These are phyloP conservation scores for Boechera retrofracta DNA, from an alignment of 345 rosid species.

Conservation along the genomic window DNA sequence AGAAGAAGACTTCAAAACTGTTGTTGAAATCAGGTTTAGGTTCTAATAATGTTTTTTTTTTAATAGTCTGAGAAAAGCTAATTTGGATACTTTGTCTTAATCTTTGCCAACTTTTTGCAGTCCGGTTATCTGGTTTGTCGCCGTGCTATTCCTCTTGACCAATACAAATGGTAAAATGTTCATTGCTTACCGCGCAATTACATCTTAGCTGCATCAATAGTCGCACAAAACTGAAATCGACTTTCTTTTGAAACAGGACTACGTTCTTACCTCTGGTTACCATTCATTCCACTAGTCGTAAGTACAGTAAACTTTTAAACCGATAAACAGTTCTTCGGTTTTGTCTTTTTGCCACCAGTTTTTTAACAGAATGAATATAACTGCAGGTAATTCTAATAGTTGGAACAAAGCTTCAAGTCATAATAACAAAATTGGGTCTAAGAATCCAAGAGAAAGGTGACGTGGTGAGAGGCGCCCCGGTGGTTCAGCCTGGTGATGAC, in stretches of 20 bases:
- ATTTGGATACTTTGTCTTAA: not conserved
- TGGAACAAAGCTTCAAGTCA: slow-evolving; percentile 87
- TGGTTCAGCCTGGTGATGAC: slow-evolving; percentile 89
- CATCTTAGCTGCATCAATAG: not conserved
- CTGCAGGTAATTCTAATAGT: slow-evolving; percentile 67
- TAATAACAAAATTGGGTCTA: slow-evolving; percentile 78
- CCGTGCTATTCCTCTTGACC: slow-evolving; percentile 71
- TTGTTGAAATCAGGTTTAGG: slow-evolving; percentile 67
- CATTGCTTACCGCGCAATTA: not conserved
- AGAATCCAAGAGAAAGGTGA: slow-evolving; percentile 82
- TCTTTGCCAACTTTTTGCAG: slow-evolving; percentile 54
- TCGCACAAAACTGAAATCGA: not conserved
- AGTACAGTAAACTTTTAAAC: slow-evolving; percentile 34
- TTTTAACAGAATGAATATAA: slow-evolving; percentile 15
- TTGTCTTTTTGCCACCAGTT: not conserved
- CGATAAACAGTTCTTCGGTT: not conserved
- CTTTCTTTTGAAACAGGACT: slow-evolving; percentile 54
- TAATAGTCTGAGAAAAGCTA: not conserved
- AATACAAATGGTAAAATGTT: slow-evolving; percentile 63
- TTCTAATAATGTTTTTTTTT: not conserved
- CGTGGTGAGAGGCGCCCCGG: slow-evolving; percentile 90
- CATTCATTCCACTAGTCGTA: slow-evolving; percentile 77
- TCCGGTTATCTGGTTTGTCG: slow-evolving; percentile 67
- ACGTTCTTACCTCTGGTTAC: slow-evolving; percentile 73
- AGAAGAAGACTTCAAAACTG: slow-evolving; percentile 70